Base-by-base conservation (phyloP, 768 basidiomycete genomes). In the Suillus subalutaceus region DNA sequence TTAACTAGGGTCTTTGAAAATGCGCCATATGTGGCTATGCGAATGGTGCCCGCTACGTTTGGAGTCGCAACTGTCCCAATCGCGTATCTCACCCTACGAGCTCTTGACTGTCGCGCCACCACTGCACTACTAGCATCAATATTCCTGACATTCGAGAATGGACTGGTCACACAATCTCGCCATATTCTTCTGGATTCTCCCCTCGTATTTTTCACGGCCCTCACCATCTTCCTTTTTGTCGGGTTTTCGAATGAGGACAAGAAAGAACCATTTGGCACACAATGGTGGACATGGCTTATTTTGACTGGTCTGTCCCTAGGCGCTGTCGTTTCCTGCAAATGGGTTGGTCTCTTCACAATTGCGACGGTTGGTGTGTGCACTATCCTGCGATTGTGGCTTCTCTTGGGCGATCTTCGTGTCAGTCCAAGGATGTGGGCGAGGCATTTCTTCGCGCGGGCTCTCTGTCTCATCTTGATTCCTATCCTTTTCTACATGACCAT, bases 341-440 rank as follows among this genome's bases (percentile, higher is more conserved):
- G 97, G 97, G 97, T 99, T 50, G 97, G 97, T 12, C 82, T 99
- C 26, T 98, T 99, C 80, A 99, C 96, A 16, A 94, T 99, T 71
- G 96, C 97, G 10, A 97, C 96, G 8, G 81, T 99, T 61, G 97
- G 97, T 16, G 73, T 91, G 41, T 89, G 88, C 72, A 97, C 96
- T 2, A 72, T 99, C 41, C 80, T 85, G 60, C 97, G 96, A 72
- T 83, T 99, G 5, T 99, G 97, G 97, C 74, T 82, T 44, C 86
- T 97, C 7, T 86, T 99, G 6, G 97, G 96, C 6, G 96, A 99
- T 74, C 74, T 92, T 37, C 87, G 90, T 35, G 85, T 98, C 48
- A 76, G 92, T 0, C 89, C 95, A 16, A 81, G 85, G 64, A 74
- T 92, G 40, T 98, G 91, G 82, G 80, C 90, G 44, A 83, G 85